Percentiles rank a stretch among this genome's conserved stretches.
Conservation (phyloP, 1,284 basidiomycete genomes). For the Ganoderma lucidum region DNA sequence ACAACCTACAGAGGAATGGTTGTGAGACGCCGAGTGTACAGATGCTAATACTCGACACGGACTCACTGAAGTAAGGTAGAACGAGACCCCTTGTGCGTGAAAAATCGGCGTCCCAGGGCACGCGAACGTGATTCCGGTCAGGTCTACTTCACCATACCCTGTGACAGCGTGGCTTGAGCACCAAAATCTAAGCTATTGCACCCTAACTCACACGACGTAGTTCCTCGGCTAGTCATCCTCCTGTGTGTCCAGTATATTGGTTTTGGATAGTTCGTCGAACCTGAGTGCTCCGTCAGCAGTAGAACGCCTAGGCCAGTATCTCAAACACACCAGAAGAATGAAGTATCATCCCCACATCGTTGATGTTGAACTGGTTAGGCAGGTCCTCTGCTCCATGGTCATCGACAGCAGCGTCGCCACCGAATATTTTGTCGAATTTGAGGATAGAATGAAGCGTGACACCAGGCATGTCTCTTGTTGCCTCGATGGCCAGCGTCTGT, state of each 20-base stretch:
- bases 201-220: slow-evolving; percentile 23
- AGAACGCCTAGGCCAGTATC: not conserved
- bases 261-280: slow-evolving; percentile 35
- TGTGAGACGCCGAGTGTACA: not conserved
- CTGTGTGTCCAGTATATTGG: slow-evolving; percentile 33
- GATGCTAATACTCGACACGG: not conserved
- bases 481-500: slow-evolving; percentile 2
- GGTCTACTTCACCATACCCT: slow-evolving; percentile 31
- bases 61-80: slow-evolving; percentile 26
- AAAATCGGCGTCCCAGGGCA: slow-evolving; percentile 35
- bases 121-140: slow-evolving; percentile 23
- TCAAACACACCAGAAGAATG: slow-evolving; percentile 33
- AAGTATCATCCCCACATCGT: slow-evolving; percentile 26
- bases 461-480: not conserved
- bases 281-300: slow-evolving; percentile 10
- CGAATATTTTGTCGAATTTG: slow-evolving; percentile 26
- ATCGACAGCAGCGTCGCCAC: not conserved
- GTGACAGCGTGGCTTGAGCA: not conserved
- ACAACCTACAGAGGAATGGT: slow-evolving; percentile 15
- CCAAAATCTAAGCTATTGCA: not conserved
- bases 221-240: slow-evolving; percentile 16
- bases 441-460: slow-evolving; percentile 23
- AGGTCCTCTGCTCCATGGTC: not conserved
- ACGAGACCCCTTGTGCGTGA: slow-evolving; percentile 34
- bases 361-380: slow-evolving; percentile 2